phyloP scores from a whole-genome alignment of 805 yeast genomes.

The Metschnikowia colocasiae region DNA sequence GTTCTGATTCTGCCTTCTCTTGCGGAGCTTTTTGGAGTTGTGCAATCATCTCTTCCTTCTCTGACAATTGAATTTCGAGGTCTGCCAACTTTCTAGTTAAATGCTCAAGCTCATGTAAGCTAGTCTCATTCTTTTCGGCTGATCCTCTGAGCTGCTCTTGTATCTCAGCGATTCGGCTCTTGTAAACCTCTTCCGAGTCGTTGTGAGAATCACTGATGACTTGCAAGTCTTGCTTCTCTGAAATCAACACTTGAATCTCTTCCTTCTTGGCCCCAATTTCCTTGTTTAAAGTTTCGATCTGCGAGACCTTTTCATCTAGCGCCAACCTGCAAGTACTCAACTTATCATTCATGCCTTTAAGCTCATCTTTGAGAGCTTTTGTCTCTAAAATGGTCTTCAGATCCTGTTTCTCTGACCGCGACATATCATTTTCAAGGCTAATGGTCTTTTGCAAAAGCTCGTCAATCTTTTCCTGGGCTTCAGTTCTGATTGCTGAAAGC shows the following conservation, averaged over 20 bases:
- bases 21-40: not conserved
- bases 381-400: not conserved
- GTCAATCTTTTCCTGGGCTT: conserved; percentile 6
- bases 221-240: not conserved
- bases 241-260: conserved; percentile 1
- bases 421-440: conserved; percentile 5
- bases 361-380: not conserved
- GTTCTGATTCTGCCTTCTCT: not conserved
- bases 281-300: conserved; percentile 4
- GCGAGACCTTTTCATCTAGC: conserved; percentile 2
- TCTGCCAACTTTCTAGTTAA: not conserved
- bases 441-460: conserved; percentile 4
- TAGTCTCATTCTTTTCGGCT: not conserved
- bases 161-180: not conserved
- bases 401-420: not conserved
- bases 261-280: conserved; percentile 3
- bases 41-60: not conserved
- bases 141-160: conserved; percentile 4
- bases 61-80: not conserved
- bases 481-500: conserved; percentile 6
- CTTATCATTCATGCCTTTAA: conserved; percentile 1
- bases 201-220: not conserved
- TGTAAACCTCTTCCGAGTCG: not conserved
- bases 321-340: not conserved
- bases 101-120: not conserved